Percentiles rank a stretch among this genome's conserved stretches.
phyloP scores from a whole-genome alignment of 345 rosid genomes.

The Eucalyptus dawsonii region DNA sequence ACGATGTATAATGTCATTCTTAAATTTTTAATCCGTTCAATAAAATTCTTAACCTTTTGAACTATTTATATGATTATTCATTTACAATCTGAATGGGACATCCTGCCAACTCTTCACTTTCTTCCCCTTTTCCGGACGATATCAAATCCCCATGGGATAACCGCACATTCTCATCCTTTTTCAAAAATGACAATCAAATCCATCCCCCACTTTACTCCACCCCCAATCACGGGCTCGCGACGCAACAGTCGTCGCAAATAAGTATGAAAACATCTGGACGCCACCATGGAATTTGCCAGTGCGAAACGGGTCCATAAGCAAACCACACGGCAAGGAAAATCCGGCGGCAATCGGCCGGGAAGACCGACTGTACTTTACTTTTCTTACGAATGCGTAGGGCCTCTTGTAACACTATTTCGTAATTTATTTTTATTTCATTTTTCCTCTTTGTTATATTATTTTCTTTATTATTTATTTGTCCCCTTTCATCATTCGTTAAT shows the following conservation, averaged over 20 bases:
- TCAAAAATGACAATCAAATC: neutral
- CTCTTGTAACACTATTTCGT: too few relatives aligned
- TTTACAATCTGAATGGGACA: neutral
- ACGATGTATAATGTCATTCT: accelerated
- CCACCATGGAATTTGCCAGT: neutral
- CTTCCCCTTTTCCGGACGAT: neutral
- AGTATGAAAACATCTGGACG: neutral
- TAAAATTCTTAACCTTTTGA: accelerated
- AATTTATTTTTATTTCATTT: too few relatives aligned
- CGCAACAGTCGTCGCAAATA: neutral
- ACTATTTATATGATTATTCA: too few relatives aligned
- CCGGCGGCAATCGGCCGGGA: neutral
- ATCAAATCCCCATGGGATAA: neutral
- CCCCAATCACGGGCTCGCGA: neutral
- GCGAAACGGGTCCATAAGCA: neutral
- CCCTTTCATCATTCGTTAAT: too few relatives aligned
- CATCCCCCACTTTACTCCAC: neutral
- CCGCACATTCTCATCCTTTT: neutral
- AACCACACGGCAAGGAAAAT: neutral
- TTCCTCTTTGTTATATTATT: too few relatives aligned
- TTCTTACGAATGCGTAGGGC: neutral
- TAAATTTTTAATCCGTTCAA: too few relatives aligned
- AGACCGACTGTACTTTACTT: neutral
- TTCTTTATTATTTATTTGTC: too few relatives aligned
- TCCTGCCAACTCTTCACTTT: neutral